Conservation (phyloP, 768 basidiomycete species). For the Auriscalpium orientale region DNA sequence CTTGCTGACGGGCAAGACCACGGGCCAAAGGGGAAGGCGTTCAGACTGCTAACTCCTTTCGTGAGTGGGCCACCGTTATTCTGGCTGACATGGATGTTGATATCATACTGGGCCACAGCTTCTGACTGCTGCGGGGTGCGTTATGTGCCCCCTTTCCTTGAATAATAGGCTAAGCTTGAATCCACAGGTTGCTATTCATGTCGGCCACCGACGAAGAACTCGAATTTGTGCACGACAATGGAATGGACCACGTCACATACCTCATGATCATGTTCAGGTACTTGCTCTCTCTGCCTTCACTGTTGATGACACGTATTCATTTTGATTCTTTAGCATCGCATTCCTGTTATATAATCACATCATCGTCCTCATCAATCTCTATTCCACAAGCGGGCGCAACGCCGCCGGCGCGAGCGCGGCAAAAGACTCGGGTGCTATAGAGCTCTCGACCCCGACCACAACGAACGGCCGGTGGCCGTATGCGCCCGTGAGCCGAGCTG, state of each 20-base stretch:
- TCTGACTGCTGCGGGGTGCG: constrained; percentile 63
- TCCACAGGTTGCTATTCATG: constrained; percentile 78
- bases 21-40: constrained; percentile 38
- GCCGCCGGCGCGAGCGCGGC: constrained; percentile 23
- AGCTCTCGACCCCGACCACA: constrained; percentile 28
- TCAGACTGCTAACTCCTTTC: constrained; percentile 84
- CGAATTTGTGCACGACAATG: constrained; percentile 52
- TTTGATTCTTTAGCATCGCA: constrained; percentile 42
- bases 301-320: constrained; percentile 5
- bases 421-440: constrained; percentile 30
- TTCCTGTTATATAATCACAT: constrained; percentile 76
- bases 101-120: constrained; percentile 33
- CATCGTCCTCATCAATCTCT: constrained; percentile 63
- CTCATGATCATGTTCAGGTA: constrained; percentile 78
- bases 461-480: constrained; percentile 38
- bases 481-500: neutral
- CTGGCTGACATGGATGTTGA: neutral
- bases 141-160: constrained; percentile 1
- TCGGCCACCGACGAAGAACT: constrained; percentile 92
- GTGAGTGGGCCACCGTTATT: constrained; percentile 38
- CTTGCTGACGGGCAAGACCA: constrained; percentile 37
- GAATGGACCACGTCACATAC: constrained; percentile 91
- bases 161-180: neutral
- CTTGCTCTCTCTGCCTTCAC: constrained; percentile 1
- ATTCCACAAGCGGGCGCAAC: constrained; percentile 54